Conservation (phyloP, 2,329 filamentous ascomycete genomes). For the Alternaria brassicae region DNA sequence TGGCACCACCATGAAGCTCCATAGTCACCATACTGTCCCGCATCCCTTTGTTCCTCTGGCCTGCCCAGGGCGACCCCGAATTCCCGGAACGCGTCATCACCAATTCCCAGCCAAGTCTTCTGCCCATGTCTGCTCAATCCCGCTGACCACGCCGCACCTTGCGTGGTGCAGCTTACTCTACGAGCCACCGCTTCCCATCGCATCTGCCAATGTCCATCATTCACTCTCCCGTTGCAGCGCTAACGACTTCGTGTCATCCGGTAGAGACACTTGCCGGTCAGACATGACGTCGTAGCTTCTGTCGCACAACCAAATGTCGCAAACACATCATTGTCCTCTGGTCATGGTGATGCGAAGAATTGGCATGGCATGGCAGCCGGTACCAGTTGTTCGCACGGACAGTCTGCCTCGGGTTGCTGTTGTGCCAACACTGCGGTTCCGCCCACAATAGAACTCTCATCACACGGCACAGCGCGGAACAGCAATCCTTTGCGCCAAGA, state of each 20-base stretch:
- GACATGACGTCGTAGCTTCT: slow-evolving; percentile 6
- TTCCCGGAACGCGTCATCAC: slow-evolving; percentile 8
- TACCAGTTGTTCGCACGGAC: background rate
- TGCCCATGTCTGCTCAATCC: slow-evolving; percentile 6
- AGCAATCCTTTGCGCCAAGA: no score
- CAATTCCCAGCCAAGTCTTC: slow-evolving; percentile 14
- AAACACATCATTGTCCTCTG: background rate
- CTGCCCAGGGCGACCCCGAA: slow-evolving; percentile 14
- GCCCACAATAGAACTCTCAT: background rate
- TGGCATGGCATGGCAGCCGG: background rate
- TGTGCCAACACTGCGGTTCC: background rate
- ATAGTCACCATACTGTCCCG: background rate
- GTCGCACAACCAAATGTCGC: background rate
- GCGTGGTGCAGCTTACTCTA: slow-evolving; percentile 9
- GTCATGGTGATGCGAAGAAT: background rate
- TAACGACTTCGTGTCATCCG: background rate
- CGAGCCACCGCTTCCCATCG: slow-evolving; percentile 17
- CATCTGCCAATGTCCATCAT: slow-evolving; percentile 1
- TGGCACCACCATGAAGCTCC: background rate
- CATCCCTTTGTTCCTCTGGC: slow-evolving; percentile 7
- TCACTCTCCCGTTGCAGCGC: slow-evolving; percentile 4
- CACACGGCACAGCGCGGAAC: background rate
- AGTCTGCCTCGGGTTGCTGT: background rate
- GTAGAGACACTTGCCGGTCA: slow-evolving; percentile 3
- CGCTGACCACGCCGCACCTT: slow-evolving; percentile 20